These are phyloP conservation scores for Xylaria curta DNA, from an alignment of 495 filamentous ascomycete genomes.

Conservation along the genomic window DNA sequence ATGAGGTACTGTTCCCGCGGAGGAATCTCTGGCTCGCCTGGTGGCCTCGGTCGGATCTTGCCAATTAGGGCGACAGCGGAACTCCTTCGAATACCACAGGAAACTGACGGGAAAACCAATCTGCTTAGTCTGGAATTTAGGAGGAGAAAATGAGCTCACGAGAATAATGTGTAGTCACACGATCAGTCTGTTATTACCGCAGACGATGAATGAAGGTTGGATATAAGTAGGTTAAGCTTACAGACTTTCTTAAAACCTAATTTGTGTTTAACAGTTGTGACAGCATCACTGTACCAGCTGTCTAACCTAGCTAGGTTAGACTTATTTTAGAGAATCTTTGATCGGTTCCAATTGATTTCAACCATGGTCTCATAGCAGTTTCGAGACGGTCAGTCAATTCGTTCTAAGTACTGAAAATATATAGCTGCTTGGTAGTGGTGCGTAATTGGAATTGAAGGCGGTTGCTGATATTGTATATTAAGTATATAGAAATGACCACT, in stretches of 20 bases:
- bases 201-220: background rate
- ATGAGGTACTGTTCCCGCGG: background rate
- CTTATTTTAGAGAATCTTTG: background rate
- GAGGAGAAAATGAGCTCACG: background rate
- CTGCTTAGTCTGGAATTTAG: background rate
- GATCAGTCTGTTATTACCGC: background rate
- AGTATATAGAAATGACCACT: background rate
- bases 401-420: background rate
- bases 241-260: background rate
- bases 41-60: no score
- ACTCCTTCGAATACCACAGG: background rate
- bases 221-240: background rate
- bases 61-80: background rate
- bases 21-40: background rate
- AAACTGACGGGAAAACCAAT: background rate
- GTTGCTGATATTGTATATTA: background rate
- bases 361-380: background rate
- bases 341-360: background rate
- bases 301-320: background rate
- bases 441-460: background rate
- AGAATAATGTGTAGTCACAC: background rate
- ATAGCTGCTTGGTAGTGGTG: background rate
- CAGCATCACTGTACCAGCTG: background rate
- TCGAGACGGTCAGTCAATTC: background rate
- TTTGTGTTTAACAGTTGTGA: background rate